These are phyloP conservation scores for Ensete ventricosum DNA, from an alignment of 176 grass and related monocot genomes.

Conservation along the genomic window DNA sequence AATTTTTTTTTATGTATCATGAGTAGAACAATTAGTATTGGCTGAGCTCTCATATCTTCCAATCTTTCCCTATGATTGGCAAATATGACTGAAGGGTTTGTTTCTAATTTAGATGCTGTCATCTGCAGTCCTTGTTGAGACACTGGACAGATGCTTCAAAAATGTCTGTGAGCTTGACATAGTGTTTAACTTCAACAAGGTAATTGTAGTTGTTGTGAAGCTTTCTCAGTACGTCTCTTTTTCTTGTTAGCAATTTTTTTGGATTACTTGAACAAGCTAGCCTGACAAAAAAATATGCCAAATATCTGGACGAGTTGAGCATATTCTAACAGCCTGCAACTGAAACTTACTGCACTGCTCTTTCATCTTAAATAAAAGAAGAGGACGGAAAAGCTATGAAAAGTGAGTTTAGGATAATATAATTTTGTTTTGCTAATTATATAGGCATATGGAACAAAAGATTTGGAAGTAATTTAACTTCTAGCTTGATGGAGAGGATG, in stretches of 20 bases:
- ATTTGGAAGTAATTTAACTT: background rate
- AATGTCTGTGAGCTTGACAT: constrained; percentile 94
- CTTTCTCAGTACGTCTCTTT: background rate
- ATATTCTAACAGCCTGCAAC: background rate
- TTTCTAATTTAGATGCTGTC: constrained; percentile 17
- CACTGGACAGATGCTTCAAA: constrained; percentile 91
- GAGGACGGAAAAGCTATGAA: background rate
- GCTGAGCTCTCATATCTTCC: background rate
- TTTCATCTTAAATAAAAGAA: background rate
- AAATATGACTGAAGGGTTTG: constrained; percentile 4
- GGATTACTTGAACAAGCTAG: background rate
- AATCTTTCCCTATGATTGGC: background rate
- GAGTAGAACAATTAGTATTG: background rate
- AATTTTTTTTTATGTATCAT: background rate
- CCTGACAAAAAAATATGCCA: background rate
- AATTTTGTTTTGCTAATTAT: background rate
- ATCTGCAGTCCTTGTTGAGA: constrained; percentile 86
- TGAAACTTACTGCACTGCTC: background rate
- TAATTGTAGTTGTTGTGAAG: constrained; percentile 13
- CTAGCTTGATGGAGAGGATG: background rate
- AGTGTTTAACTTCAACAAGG: constrained; percentile 99
- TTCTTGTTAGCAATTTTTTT: background rate
- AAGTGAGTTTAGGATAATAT: background rate
- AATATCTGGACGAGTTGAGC: background rate
- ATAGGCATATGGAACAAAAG: background rate